Evolutionary conservation across 176 grass and related monocot species (phyloP), one percentile per base, ranked within the genome.

Genomic region (Carex pumila): DNA sequence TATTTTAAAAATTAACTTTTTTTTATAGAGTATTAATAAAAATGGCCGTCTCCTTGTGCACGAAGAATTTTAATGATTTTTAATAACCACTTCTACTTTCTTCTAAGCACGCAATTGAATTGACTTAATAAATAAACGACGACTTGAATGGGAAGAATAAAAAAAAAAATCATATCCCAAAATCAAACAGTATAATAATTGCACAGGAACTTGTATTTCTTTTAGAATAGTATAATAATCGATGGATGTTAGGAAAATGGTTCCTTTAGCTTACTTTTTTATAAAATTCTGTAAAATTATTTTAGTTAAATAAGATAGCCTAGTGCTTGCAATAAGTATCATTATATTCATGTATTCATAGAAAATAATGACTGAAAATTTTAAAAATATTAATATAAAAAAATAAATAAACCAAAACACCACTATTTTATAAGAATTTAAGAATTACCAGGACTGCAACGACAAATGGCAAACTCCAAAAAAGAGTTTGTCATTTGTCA

Each of bases 21-120:
- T n/a, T n/a, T n/a, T n/a, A n/a, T n/a, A n/a, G n/a, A n/a, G n/a
- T n/a, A n/a, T n/a, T n/a, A n/a, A n/a, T n/a, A n/a, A n/a, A n/a
- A n/a, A n/a, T n/a, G n/a, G n/a, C n/a, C n/a, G n/a, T 83, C 43
- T n/a, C 10, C 3, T 68, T 49, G 11, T 62, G n/a, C 39, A 52
- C 9, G 50, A 62, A 67, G 43, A 83, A 43, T 36, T 83, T 83
- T 50, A 43, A 53, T 83, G 22, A 83, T 83, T 83, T 7, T 57
- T 12, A n/a, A 29, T 3, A 64, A 66, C 39, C 32, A 65, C 67
- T 81, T 67, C 19, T 49, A 39, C 39, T 65, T 68, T 31, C 12
- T 50, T 12, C 41, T 31, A 65, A 43, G 57, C 41, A 67, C 80
- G 80, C 80, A 83, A 83, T 29, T 39, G 39, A 25, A 81, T n/a